phyloP scores from a whole-genome alignment of 352 stramenopile species.

The Phytopythium delawarense region DNA sequence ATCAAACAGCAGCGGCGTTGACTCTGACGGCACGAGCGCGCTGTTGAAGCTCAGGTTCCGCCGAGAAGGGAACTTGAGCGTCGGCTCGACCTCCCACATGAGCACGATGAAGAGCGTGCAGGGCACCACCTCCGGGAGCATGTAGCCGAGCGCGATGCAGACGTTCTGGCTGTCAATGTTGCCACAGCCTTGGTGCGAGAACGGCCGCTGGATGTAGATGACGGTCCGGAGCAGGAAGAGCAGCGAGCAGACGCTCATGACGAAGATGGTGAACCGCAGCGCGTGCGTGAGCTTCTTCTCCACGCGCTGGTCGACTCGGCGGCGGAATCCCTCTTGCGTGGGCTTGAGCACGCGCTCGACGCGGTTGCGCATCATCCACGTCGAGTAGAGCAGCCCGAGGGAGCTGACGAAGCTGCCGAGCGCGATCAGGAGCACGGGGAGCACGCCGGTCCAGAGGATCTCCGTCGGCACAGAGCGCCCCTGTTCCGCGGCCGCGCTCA shows the following conservation, averaged over 20 bases:
- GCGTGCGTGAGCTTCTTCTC: slow-evolving; percentile 70
- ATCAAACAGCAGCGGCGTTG: slow-evolving; percentile 46
- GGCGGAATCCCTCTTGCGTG: slow-evolving; percentile 28
- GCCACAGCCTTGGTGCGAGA: slow-evolving; percentile 69
- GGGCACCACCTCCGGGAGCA: slow-evolving; percentile 65
- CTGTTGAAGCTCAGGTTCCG: slow-evolving; percentile 46
- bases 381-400: slow-evolving; percentile 71
- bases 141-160: slow-evolving; percentile 73
- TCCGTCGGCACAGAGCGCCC: slow-evolving; percentile 10
- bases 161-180: slow-evolving; percentile 51
- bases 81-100: slow-evolving; percentile 85
- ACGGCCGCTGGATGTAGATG: slow-evolving; percentile 80
- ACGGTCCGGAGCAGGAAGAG: slow-evolving; percentile 67
- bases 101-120: slow-evolving; percentile 74
- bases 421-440: slow-evolving; percentile 68
- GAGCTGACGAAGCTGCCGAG: slow-evolving; percentile 63
- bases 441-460: slow-evolving; percentile 42
- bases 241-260: slow-evolving; percentile 65
- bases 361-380: slow-evolving; percentile 61
- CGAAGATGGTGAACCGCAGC: slow-evolving; percentile 61
- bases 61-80: slow-evolving; percentile 54
- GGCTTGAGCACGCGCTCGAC: slow-evolving; percentile 68
- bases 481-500: slow-evolving; percentile 15
- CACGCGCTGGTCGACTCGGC: slow-evolving; percentile 54
- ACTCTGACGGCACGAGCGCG: slow-evolving; percentile 26